These are phyloP conservation scores for Myriosclerotinia scirpicola DNA, from an alignment of 2,329 filamentous ascomycete genomes.

Conservation along the genomic window DNA sequence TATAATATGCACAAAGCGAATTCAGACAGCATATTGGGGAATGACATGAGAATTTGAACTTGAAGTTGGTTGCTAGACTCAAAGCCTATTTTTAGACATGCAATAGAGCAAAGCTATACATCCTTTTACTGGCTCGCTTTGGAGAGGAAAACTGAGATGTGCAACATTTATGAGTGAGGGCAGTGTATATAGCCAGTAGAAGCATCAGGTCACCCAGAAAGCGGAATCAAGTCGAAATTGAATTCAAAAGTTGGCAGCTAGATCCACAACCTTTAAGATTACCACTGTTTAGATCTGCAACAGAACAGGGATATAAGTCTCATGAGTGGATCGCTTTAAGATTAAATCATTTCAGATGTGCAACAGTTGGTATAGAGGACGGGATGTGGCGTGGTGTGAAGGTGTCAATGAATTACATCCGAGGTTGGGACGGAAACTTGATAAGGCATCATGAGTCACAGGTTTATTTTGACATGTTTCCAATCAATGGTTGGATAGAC, in stretches of 20 bases:
- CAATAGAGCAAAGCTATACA: neutral
- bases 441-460: neutral
- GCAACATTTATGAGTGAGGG: neutral
- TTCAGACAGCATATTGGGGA: no score
- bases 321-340: neutral
- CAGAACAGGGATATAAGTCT: neutral
- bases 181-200: neutral
- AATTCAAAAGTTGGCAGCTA: neutral
- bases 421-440: neutral
- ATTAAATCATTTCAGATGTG: neutral
- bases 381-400: neutral
- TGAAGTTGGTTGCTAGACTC: no score
- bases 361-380: no score
- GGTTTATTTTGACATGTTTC: neutral
- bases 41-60: no score
- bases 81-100: neutral
- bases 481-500: neutral
- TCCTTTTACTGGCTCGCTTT: neutral
- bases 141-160: neutral
- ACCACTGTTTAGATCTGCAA: neutral
- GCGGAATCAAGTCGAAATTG: neutral
- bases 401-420: neutral
- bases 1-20: no score
- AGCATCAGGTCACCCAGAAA: neutral
- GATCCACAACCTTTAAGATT: neutral